Conservation (phyloP, 306 rosid genomes). For the Glycine soja region DNA sequence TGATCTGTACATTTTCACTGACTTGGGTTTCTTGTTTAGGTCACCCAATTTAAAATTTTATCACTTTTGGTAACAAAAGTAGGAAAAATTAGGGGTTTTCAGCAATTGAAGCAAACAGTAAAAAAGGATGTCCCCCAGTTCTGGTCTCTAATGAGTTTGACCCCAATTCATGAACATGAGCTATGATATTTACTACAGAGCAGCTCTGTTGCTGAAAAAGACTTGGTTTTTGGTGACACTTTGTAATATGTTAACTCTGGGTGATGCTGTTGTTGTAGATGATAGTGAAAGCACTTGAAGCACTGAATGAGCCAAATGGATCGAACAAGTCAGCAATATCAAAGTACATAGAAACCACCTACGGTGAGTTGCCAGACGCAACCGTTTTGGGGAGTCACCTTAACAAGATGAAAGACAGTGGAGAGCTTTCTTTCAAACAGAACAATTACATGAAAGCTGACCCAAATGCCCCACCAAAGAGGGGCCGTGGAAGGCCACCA, state of each 20-base stretch:
- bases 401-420: constrained; percentile 72
- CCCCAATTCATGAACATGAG: too few relatives aligned
- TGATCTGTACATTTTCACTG: constrained; percentile 25
- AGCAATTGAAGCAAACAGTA: background rate
- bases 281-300: constrained; percentile 76
- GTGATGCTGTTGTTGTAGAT: constrained; percentile 51
- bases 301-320: constrained; percentile 59
- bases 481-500: constrained; percentile 95
- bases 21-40: background rate
- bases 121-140: background rate
- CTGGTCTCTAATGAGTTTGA: too few relatives aligned
- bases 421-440: constrained; percentile 73
- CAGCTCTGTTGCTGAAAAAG: background rate
- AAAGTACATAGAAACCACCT: constrained; percentile 71
- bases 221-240: background rate
- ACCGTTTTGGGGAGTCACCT: constrained; percentile 62
- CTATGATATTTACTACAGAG: background rate
- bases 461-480: constrained; percentile 75
- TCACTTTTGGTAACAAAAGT: background rate
- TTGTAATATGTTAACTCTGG: background rate
- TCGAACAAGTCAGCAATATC: constrained; percentile 77
- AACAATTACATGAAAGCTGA: constrained; percentile 77
- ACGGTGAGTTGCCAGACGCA: constrained; percentile 71
- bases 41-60: background rate
- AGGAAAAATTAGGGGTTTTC: background rate